phyloP scores from a whole-genome alignment of 495 filamentous ascomycete species.

The Jackrogersella multiformis region DNA sequence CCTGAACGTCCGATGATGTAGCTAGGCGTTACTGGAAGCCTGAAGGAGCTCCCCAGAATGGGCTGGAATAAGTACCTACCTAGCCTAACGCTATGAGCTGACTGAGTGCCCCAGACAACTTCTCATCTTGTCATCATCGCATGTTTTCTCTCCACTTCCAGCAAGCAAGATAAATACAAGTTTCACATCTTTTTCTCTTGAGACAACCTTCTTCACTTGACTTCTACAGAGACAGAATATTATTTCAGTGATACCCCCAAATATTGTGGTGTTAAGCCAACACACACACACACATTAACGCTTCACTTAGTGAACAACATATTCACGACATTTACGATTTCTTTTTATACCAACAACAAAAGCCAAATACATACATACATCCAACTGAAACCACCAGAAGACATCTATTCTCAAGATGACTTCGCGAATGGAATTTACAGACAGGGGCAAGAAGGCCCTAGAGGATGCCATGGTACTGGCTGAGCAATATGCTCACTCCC shows the following conservation, averaged over 20 bases:
- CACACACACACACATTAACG: slow-evolving; percentile 18
- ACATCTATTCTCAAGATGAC: slow-evolving; percentile 53
- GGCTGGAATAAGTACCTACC: slow-evolving; percentile 10
- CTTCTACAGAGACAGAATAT: slow-evolving; percentile 17
- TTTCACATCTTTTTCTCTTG: slow-evolving; percentile 15
- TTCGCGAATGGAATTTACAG: slow-evolving; percentile 83
- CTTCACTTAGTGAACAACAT: slow-evolving; percentile 12
- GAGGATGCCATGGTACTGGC: slow-evolving; percentile 85
- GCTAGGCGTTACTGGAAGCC: slow-evolving; percentile 22
- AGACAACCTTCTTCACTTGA: slow-evolving; percentile 11
- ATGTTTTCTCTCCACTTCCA: slow-evolving; percentile 37
- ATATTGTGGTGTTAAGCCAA: slow-evolving; percentile 8
- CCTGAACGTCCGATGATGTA: slow-evolving; percentile 36
- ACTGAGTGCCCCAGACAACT: slow-evolving; percentile 16
- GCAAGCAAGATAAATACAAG: slow-evolving; percentile 31
- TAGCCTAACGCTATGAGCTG: slow-evolving; percentile 25
- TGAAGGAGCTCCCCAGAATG: slow-evolving; percentile 10
- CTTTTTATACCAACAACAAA: background rate
- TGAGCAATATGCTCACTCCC: slow-evolving; percentile 87
- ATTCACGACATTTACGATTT: background rate
- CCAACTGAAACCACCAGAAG: slow-evolving; percentile 2
- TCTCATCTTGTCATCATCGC: slow-evolving; percentile 33
- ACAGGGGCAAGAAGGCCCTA: slow-evolving; percentile 86
- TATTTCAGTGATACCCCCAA: slow-evolving; percentile 23
- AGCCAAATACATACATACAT: slow-evolving; percentile 11